Conservation (phyloP, 805 yeast species). For the Cephaloascus albidus region DNA sequence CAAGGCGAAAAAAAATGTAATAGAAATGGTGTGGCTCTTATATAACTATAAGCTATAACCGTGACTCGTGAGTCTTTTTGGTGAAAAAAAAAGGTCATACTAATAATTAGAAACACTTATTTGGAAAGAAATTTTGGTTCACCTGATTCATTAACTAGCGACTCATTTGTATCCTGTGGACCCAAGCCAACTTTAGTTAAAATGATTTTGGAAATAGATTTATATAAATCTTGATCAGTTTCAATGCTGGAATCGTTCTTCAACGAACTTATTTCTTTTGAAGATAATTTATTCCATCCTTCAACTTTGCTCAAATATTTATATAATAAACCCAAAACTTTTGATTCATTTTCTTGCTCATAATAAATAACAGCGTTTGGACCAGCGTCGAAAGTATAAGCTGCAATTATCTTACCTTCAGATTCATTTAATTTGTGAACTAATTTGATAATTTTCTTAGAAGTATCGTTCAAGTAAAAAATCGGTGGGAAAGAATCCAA, state of each 20-base stretch:
- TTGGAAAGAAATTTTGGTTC: slow-evolving; percentile 44
- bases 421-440: slow-evolving; percentile 68
- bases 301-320: slow-evolving; percentile 45
- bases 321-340: slow-evolving; percentile 62
- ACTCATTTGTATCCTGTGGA: slow-evolving; percentile 53
- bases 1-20: no score
- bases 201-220: slow-evolving; percentile 78
- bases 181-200: slow-evolving; percentile 84
- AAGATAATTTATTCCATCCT: slow-evolving; percentile 53
- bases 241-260: slow-evolving; percentile 18
- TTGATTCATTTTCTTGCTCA: slow-evolving; percentile 62
- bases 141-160: slow-evolving; percentile 52
- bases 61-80: no score
- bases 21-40: no score
- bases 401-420: slow-evolving; percentile 69
- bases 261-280: slow-evolving; percentile 4
- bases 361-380: slow-evolving; percentile 97
- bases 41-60: no score
- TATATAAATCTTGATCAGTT: slow-evolving; percentile 42
- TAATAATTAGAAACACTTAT: no score
- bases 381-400: slow-evolving; percentile 98
- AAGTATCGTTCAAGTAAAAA: slow-evolving; percentile 86
- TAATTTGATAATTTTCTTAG: slow-evolving; percentile 70
- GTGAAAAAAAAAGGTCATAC: no score
- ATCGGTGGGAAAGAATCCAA: slow-evolving; percentile 94